Percentiles rank a stretch among this genome's conserved stretches.
Evolutionary conservation across 2,329 filamentous ascomycete genomes (phyloP).

Genomic region (Calycina marina): DNA sequence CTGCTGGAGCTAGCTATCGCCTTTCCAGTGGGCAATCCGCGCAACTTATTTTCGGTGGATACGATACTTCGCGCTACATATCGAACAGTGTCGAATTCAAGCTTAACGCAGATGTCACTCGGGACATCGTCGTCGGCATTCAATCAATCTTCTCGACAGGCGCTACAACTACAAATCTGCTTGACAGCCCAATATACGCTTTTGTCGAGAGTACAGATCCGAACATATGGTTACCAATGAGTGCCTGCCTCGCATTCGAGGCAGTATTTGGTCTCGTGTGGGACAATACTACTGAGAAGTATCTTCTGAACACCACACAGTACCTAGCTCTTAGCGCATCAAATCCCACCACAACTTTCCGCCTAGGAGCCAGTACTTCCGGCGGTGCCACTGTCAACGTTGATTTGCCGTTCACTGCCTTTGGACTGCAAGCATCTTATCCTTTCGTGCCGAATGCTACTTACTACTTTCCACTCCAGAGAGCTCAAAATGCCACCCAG

Average conservation of each 20-base stretch:
- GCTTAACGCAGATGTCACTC: conserved; percentile 24
- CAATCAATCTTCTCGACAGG: conserved; percentile 27
- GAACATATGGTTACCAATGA: conserved; percentile 44
- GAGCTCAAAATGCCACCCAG: conserved; percentile 21
- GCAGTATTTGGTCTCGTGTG: conserved; percentile 46
- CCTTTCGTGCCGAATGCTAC: conserved; percentile 26
- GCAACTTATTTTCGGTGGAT: conserved; percentile 27
- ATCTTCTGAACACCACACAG: conserved; percentile 39
- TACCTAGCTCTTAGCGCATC: conserved; percentile 12
- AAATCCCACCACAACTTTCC: conserved; percentile 20
- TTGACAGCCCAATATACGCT: conserved; percentile 21
- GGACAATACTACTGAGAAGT: conserved; percentile 46
- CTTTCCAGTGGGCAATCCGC: conserved; percentile 22
- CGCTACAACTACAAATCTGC: conserved; percentile 16
- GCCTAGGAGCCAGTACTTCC: conserved; percentile 7
- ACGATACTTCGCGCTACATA: conserved; percentile 25
- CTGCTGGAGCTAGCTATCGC: conserved; percentile 52
- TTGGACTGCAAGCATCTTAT: conserved; percentile 12
- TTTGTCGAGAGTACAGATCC: conserved; percentile 47
- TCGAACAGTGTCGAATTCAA: conserved; percentile 25
- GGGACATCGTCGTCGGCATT: conserved; percentile 26
- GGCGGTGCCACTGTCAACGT: conserved; percentile 18
- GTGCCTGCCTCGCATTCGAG: conserved; percentile 49
- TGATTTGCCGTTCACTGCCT: conserved; percentile 15
- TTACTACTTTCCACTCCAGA: conserved; percentile 28